Conservation (phyloP, 2,329 filamentous ascomycete genomes). For the Calonectria henricotiae region DNA sequence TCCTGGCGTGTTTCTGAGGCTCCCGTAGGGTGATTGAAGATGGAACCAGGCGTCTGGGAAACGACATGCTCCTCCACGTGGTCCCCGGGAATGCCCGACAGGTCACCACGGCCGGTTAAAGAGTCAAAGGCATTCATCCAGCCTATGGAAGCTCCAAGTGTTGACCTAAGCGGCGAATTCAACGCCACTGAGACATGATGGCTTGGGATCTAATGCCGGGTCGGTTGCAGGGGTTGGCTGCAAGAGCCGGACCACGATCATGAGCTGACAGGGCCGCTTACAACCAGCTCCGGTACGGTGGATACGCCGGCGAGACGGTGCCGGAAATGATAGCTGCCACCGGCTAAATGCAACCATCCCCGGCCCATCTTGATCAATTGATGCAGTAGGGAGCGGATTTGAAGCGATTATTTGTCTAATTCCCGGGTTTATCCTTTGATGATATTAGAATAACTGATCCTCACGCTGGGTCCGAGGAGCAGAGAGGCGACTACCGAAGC, state of each 20-base stretch:
- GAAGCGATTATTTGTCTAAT: constrained; percentile 7
- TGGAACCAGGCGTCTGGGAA: background rate
- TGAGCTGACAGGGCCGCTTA: constrained; percentile 38
- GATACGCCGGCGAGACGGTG: background rate
- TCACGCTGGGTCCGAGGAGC: background rate
- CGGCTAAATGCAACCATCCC: constrained; percentile 23
- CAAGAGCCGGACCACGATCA: constrained; percentile 33
- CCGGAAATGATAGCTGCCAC: constrained; percentile 5
- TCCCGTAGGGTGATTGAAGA: background rate
- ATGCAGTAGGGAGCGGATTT: background rate
- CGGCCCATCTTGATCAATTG: background rate
- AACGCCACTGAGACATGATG: background rate
- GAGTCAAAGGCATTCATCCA: background rate
- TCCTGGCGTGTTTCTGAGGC: constrained; percentile 7
- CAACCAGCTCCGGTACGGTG: background rate
- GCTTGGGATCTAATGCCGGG: constrained; percentile 2
- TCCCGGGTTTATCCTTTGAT: background rate
- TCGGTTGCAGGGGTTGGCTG: constrained; percentile 4
- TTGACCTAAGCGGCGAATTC: background rate
- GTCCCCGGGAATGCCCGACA: constrained; percentile 3
- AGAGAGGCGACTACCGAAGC: background rate
- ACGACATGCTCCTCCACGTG: background rate
- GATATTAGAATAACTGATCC: background rate
- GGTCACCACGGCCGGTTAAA: constrained; percentile 18
- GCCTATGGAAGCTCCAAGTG: background rate